Evolutionary conservation across 208 protist species (phyloP).

Genomic region (Lotmaria passim): DNA sequence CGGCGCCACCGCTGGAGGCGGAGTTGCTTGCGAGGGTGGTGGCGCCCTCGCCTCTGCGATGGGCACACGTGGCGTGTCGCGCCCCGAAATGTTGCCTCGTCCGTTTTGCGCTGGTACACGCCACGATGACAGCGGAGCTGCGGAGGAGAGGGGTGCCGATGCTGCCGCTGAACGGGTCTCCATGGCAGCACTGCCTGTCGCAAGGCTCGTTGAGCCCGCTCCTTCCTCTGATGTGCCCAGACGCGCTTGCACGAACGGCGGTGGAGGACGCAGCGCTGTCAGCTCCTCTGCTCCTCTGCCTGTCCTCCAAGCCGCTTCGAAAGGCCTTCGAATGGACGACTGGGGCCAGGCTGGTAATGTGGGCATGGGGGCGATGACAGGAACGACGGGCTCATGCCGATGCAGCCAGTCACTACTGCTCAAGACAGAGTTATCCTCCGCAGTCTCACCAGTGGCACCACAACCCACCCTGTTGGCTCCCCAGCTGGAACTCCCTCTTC

Average conservation of each 20-base stretch:
- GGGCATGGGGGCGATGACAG: background rate
- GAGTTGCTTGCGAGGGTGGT: background rate
- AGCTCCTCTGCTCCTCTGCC: background rate
- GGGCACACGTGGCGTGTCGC: background rate
- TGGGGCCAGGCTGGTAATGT: background rate
- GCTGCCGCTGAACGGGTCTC: background rate
- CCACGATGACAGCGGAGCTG: background rate
- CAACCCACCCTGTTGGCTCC: too few species aligned
- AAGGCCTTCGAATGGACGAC: background rate
- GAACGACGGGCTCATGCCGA: background rate
- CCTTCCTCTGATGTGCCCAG: background rate
- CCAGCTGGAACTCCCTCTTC: background rate
- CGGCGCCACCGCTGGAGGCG: too few species aligned
- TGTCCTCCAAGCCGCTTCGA: background rate
- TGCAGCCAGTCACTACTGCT: background rate
- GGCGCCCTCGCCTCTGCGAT: background rate
- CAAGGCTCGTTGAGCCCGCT: background rate
- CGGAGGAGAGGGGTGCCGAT: background rate
- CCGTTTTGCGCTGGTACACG: background rate
- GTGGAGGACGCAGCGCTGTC: background rate
- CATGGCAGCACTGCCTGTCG: background rate
- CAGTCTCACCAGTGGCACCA: background rate
- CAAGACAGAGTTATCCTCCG: background rate
- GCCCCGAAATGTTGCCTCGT: background rate
- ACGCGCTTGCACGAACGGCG: background rate